Base-by-base conservation (phyloP, 192 early-diverging fungal species). In the Jimgerdemannia flammicorona region DNA sequence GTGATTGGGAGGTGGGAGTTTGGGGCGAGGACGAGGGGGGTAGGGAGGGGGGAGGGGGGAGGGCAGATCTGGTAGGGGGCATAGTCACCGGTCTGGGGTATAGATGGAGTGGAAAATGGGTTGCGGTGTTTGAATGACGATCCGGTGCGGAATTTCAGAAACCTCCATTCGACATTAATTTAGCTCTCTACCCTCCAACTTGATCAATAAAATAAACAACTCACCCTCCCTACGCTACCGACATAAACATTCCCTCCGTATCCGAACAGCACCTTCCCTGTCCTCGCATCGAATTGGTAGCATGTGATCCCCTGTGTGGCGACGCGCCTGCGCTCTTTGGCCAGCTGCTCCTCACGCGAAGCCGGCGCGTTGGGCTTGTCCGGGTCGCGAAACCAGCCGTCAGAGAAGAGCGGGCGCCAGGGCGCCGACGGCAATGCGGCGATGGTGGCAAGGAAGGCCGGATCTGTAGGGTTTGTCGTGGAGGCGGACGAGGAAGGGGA, bases 281-380 rank as follows among this genome's bases (percentile, higher is more conserved):
- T 59, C 2, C 49, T 59, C 8, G 49, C 49, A 14, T 59, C 65
- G 3, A 72, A 79, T 70, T 86, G 79, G 40, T 72, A 81, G 69
- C 74, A 81, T 11, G 78, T 67, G 20, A 90, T 80, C 3, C 86
- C 87, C 11, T 85, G 86, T 11, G 80, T 77, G 10, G 81, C 78
- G 14, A 86, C 79, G 14, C 85, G 79, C 67, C 78, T 83, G 41
- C 85, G 83, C 67, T 82, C 84, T 66, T 81, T 88, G 10, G 79
- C 70, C 68, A 84, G 78, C 69, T 70, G 19, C 63, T 83, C 81
- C 75, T 83, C 81, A 18, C 75, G 49, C 17, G 75, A 73, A 72
- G 72, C 44, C 65, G 68, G 18, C 41, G 72, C 71, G 18, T 11
- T 3, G 6, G 64, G 49, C 20, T 70, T 75, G 43, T 82, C 74